Evolutionary conservation across 495 filamentous ascomycete species (phyloP), one percentile per base, ranked within the genome.

Genomic region (Physcia stellaris): DNA sequence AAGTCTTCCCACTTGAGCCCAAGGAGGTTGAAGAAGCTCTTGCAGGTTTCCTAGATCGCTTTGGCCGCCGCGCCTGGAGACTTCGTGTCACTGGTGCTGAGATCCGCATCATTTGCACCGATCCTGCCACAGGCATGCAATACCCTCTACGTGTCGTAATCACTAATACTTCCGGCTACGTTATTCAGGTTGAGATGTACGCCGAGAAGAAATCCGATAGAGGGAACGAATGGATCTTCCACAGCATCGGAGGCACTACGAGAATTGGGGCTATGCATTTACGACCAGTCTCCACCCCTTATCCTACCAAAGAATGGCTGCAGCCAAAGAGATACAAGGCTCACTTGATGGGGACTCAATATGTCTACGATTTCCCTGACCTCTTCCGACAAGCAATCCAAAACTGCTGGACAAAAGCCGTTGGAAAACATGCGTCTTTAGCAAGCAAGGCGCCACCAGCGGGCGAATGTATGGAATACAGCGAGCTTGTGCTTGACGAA

Each of bases 311-410:
- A 71, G 92, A 94, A 56, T 94, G 87, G 79, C 68, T 96, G 45
- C 90, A 98, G 64, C 90, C 90, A 44, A 98, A 96, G 75, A 75
- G 90, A 41, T 96, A 96, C 77, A 96, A 92, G 76, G 90, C 90
- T 35, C 90, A 98, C 60, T 57, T 98, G 39, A 95, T 96, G 87
- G 90, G 90, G 49, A 98, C 90, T 13, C 90, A 98, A 58, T 98
- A 94, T 49, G 92, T 94, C 42, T 98, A 98, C 58, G 90, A 98
- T 66, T 98, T 98, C 82, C 90, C 90, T 6, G 92, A 98, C 67
- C 79, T 98, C 23, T 98, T 98, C 81, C 73, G 90, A 53, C 90
- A 96, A 60, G 88, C 90, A 28, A 82, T 94, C 61, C 86, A 95
- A 63, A 95, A 94, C 66, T 83, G 75, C 67, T 98, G 90, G 90